Conservation (phyloP, 345 rosid genomes). For the Arabidopsis thaliana region DNA sequence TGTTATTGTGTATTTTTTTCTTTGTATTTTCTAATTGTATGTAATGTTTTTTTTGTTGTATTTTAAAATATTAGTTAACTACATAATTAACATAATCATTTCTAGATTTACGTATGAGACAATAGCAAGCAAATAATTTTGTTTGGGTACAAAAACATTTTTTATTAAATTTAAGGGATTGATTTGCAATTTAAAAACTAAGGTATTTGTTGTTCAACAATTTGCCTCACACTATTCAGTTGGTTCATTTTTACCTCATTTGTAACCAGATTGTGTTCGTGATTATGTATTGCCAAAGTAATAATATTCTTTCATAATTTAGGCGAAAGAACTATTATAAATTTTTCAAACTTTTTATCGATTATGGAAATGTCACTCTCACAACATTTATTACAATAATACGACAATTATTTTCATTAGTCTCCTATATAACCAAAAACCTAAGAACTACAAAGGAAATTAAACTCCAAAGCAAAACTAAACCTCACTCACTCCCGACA, state of each 20-base stretch:
- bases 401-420: conserved; percentile 14
- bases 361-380: background rate
- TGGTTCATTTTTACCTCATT: background rate
- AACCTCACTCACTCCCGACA: conserved; percentile 4
- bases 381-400: conserved; percentile 16
- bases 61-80: too few species aligned
- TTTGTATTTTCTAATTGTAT: too few species aligned
- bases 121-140: too few species aligned
- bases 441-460: conserved; percentile 21
- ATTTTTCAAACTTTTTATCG: background rate
- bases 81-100: too few species aligned
- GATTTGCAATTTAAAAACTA: too few species aligned
- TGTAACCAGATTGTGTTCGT: background rate
- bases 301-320: background rate
- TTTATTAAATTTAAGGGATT: too few species aligned
- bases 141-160: too few species aligned
- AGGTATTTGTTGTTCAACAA: background rate
- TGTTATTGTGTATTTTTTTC: too few species aligned
- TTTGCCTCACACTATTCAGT: background rate
- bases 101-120: too few species aligned
- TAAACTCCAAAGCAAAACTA: conserved; percentile 29
- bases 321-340: background rate
- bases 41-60: too few species aligned
- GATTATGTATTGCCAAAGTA: background rate
- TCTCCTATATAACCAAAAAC: conserved; percentile 19